Evolutionary conservation across 106 monocot species (phyloP), one percentile per base, ranked within the genome.

Genomic region (Dendrobium nobile): DNA sequence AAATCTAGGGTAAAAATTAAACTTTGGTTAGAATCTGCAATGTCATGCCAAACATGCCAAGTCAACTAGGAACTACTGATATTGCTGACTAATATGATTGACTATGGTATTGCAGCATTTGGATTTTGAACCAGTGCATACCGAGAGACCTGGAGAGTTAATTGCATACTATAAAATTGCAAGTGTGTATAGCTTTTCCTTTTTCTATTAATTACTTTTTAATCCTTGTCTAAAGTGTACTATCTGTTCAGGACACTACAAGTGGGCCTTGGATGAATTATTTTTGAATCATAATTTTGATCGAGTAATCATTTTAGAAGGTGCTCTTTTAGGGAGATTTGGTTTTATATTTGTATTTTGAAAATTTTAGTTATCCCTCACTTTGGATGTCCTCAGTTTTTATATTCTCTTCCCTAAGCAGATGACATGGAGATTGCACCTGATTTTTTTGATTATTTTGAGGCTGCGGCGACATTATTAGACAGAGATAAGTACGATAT

Each of bases 341-440:
- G 31, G 75, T 81, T 67, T 47, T 47, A n/a, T 48, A 78, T 72
- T 16, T 43, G 17, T 41, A 44, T 83, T 42, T 15, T 37, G 37
- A 70, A 27, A 11, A 40, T 16, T 56, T 90, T 47, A 51, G 54
- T 41, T 72, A 9, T 81, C 44, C n/a, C 3, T 61, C 61, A 61
- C 22, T 61, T 61, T 61, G 19, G 6, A 61, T 61, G 31, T 64
- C 80, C 18, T 68, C 77, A 65, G 16, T 5, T 61, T 26, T 44
- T 24, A 55, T 27, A 31, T 42, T 75, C 43, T 61, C 22, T 37
- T 79, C 9, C n/a, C 73, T 73, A 41, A 77, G 80, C 92, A 98
- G 98, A 98, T 91, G 98, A 98, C 82, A 98, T 98, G 98, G 98
- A 95, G 84, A 94, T 98, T 84, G 90, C 98, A 64, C 91, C 98